Percentiles rank a stretch among this genome's conserved stretches.
Conservation (phyloP, 176 grass and related monocot genomes). For the Musa itinerans region DNA sequence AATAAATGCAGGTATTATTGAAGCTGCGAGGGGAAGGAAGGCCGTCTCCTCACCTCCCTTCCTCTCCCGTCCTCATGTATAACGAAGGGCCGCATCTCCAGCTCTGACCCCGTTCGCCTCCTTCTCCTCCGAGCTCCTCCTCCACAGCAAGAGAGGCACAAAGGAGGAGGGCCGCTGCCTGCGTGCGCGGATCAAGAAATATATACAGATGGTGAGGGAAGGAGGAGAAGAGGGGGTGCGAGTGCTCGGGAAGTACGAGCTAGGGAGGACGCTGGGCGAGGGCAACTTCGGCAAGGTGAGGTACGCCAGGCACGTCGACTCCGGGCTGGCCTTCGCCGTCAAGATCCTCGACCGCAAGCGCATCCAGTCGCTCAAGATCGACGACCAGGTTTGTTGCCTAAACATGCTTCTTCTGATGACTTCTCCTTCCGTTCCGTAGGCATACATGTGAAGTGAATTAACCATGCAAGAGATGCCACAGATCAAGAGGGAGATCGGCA, state of each 20-base stretch:
- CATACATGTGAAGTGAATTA: background rate
- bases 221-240: background rate
- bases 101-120: no score
- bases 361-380: conserved; percentile 37
- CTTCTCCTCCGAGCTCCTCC: no score
- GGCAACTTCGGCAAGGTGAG: conserved; percentile 87
- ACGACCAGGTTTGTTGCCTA: conserved; percentile 42
- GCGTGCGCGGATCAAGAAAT: conserved; percentile 12
- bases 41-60: no score
- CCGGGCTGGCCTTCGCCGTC: conserved; percentile 48
- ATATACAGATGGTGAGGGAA: background rate
- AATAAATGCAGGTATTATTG: no score
- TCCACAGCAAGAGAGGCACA: no score
- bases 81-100: no score
- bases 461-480: background rate
- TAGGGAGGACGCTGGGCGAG: conserved; percentile 64
- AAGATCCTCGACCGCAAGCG: conserved; percentile 66
- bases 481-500: conserved; percentile 65
- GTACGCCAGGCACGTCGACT: conserved; percentile 40
- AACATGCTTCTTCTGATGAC: background rate
- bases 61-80: no score
- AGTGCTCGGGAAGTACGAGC: conserved; percentile 59
- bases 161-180: no score
- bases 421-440: background rate
- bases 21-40: no score